Base-by-base conservation (phyloP, 805 yeast species). In the Hanseniaspora hatyaiensis region DNA sequence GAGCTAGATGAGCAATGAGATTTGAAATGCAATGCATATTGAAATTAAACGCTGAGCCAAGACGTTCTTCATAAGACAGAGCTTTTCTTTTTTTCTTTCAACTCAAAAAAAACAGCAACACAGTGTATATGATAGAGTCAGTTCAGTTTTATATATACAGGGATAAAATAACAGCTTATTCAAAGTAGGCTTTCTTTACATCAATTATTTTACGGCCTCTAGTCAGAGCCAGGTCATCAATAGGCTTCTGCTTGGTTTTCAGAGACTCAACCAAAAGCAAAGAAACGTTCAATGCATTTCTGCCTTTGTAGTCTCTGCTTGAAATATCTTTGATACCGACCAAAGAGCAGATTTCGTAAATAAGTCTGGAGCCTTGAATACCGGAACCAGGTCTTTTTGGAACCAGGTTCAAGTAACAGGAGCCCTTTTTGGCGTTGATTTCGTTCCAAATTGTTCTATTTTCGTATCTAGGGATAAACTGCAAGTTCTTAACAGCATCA, bases 161-260 rank as follows among this genome's bases (percentile, higher is more conserved):
- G n/a, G n/a, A 26, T 12, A 8, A 15, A 12, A 36, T 1, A 36
- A 33, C 11, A 16, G 33, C 15, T 11, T 42, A 42, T 8, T 34
- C 39, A 23, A 86, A 87, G 69, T 89, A 92, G 34, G 85, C 78
- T 68, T 82, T 84, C 65, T 94, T 81, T 60, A 92, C 80, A 65
- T 92, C 97, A 32, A 86, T 87, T 59, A 89, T 74, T 73, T 86
- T 86, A 75, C 89, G 89, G 52, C 98, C 98, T 68, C 98, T 78
- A 56, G 80, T 82, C 45, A 79, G 72, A 4, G 97, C 96, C 61
- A 89, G 73, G 57, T 87, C 95, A 57, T 84, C 94, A 57, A 85
- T 72, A 2, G 94, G 74, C 54, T 75, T 76, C 66, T 88, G 97
- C 58, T 78, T 76, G 44, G 73, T 70, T 6, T 58, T 53, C 54